These are phyloP conservation scores for Penicillium sp. DNA, from an alignment of 2,329 filamentous ascomycete genomes.

Conservation along the genomic window DNA sequence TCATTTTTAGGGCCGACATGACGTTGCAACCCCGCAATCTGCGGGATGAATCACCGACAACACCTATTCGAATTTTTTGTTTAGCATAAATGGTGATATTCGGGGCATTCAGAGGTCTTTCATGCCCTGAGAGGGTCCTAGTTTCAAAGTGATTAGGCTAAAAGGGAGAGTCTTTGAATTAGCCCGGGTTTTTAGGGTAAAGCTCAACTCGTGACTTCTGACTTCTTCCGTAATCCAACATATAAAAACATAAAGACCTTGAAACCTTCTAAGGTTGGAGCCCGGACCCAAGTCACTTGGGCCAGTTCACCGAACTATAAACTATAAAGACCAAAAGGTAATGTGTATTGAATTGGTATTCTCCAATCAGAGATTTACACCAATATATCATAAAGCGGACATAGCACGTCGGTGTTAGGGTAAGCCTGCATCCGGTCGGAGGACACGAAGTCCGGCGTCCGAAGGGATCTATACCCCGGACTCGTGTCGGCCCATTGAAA, in stretches of 20 bases:
- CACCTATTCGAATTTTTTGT: neutral
- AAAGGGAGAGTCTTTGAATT: neutral
- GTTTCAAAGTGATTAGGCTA: neutral
- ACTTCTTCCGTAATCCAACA: neutral
- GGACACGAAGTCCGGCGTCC: conserved; percentile 15
- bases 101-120: neutral
- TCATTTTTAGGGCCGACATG: conserved; percentile 9
- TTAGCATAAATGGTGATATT: conserved; percentile 6
- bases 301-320: no score
- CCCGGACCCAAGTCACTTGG: no score
- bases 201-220: neutral
- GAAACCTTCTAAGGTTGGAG: no score
- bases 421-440: conserved; percentile 15
- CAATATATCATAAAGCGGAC: neutral
- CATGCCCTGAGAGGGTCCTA: neutral
- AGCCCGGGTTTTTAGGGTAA: neutral
- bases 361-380: neutral
- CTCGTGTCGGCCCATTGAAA: conserved; percentile 2
- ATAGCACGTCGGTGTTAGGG: conserved; percentile 6
- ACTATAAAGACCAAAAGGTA: neutral
- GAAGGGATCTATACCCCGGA: conserved; percentile 17
- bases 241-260: neutral
- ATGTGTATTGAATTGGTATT: neutral
- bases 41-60: conserved; percentile 14
- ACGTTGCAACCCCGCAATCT: conserved; percentile 20